Evolutionary conservation across 2,329 filamentous ascomycete genomes (phyloP).

Genomic region (Hypomyces perniciosus): DNA sequence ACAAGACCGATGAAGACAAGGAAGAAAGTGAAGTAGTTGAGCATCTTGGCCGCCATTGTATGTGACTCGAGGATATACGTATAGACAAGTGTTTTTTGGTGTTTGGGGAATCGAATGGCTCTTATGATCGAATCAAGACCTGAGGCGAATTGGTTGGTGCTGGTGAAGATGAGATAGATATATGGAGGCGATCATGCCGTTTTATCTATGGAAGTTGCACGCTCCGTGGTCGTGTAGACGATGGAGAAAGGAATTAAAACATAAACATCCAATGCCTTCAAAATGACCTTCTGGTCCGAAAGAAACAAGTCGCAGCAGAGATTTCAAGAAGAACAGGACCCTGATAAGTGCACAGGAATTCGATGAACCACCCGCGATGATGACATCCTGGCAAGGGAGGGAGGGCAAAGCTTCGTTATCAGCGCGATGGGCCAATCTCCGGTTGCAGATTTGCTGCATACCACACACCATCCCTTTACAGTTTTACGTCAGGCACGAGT

Average conservation of each 20-base stretch:
- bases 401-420: conserved; percentile 6
- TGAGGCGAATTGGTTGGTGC: too few species aligned
- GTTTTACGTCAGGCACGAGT: conserved; percentile 1
- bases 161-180: too few species aligned
- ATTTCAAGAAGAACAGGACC: background rate
- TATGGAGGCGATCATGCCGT: too few species aligned
- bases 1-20: conserved; percentile 8
- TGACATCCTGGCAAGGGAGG: background rate
- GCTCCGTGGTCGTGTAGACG: too few species aligned
- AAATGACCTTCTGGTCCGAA: too few species aligned
- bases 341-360: background rate
- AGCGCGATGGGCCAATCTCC: conserved; percentile 8
- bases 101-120: background rate
- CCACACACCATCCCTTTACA: conserved; percentile 10
- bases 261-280: too few species aligned
- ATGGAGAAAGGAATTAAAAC: too few species aligned
- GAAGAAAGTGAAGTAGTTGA: conserved; percentile 1
- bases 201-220: too few species aligned
- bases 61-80: background rate
- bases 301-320: background rate
- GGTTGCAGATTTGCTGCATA: conserved; percentile 4
- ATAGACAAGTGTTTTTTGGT: background rate
- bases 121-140: too few species aligned
- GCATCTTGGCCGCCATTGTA: conserved; percentile 6
- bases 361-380: background rate